These are phyloP conservation scores for Biscutella laevigata DNA, from an alignment of 441 rosid genomes.

Conservation along the genomic window DNA sequence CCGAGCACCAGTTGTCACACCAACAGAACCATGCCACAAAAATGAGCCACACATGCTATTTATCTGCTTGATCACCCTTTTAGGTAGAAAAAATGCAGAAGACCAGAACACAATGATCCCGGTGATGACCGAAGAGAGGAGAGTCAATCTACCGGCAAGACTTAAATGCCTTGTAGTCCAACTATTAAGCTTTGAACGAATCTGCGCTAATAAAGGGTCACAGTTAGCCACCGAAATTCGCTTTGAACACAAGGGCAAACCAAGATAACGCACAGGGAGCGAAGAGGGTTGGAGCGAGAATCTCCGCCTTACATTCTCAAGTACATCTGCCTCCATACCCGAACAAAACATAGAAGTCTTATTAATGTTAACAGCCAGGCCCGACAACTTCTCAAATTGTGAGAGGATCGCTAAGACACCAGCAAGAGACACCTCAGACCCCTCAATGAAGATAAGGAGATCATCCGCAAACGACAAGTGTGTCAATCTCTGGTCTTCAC, in stretches of 20 bases:
- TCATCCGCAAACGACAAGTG: no score
- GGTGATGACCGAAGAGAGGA: neutral
- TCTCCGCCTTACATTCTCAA: no score
- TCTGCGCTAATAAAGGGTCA: neutral
- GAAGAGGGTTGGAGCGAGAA: neutral
- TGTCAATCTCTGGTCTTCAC: no score
- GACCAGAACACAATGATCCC: neutral
- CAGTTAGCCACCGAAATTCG: neutral
- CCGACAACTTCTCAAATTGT: no score
- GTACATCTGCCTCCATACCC: no score
- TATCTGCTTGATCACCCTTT: neutral
- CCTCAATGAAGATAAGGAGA: no score
- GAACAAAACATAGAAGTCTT: no score
- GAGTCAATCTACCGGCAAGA: neutral
- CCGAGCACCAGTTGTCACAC: neutral
- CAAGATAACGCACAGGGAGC: neutral
- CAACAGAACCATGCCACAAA: neutral
- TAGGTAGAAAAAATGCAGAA: neutral
- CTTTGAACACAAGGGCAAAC: neutral
- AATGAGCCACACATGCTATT: neutral
- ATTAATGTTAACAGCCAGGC: no score
- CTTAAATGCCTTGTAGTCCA: neutral
- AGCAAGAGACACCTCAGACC: no score
- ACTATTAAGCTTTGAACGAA: neutral
- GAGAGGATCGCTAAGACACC: no score